A percentile compares a stretch with the other conserved stretches of the same genome.
These are phyloP conservation scores for Rhynchospora tenuis DNA, from an alignment of 176 grass and related monocot species.

Conservation along the genomic window DNA sequence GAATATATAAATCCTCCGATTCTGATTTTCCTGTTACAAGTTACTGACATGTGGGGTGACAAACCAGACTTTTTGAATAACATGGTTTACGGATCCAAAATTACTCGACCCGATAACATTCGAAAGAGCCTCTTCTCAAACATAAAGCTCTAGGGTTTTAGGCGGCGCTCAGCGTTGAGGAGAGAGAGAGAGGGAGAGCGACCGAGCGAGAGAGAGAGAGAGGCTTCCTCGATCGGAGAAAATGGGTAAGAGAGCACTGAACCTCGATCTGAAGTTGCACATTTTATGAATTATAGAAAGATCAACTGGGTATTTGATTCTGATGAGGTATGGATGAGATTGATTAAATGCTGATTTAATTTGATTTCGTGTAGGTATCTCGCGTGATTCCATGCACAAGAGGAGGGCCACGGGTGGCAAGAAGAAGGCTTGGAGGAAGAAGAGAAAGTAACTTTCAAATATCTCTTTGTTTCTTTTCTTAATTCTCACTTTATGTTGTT, in stretches of 20 bases:
- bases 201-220: not conserved
- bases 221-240: not conserved
- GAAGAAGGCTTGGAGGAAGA: constrained; percentile 50
- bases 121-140: not conserved
- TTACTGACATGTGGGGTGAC: not conserved
- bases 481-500: not conserved
- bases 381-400: constrained; percentile 45
- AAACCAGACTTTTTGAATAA: not conserved
- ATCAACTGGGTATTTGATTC: not conserved
- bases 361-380: constrained; percentile 28
- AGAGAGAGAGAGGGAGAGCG: not conserved
- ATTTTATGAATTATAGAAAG: not conserved
- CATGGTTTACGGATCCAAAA: not conserved
- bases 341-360: constrained; percentile 4
- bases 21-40: not conserved
- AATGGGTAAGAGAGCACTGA: not conserved
- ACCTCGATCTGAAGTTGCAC: not conserved
- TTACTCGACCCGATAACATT: not conserved
- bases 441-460: constrained; percentile 32
- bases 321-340: not conserved
- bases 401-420: constrained; percentile 35
- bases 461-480: not conserved
- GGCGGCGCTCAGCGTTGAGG: not conserved
- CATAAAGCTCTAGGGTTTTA: constrained; percentile 15
- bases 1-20: not conserved